Conservation (phyloP, 495 filamentous ascomycete genomes). For the Rhizodiscina lignyota region DNA sequence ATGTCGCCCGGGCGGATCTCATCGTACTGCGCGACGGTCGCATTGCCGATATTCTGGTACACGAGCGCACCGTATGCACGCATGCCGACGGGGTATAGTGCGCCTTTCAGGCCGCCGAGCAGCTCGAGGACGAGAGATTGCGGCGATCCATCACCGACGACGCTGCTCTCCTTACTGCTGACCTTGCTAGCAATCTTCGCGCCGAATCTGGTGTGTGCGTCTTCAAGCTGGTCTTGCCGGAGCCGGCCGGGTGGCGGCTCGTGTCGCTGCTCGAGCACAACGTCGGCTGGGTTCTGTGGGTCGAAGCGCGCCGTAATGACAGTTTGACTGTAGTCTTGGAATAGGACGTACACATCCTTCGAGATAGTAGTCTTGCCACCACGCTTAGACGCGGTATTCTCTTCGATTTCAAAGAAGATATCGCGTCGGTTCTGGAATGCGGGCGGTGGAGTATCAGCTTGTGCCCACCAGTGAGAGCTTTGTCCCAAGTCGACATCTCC, state of each 20-base stretch:
- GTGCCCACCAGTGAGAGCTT: slow-evolving; percentile 68
- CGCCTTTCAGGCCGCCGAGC: slow-evolving; percentile 35
- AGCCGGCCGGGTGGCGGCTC: slow-evolving; percentile 65
- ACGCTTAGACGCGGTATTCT: slow-evolving; percentile 49
- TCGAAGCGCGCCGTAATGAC: slow-evolving; percentile 72
- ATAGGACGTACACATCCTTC: slow-evolving; percentile 72
- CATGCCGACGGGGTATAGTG: slow-evolving; percentile 64
- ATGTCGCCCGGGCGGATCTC: slow-evolving; percentile 93
- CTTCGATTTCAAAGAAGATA: slow-evolving; percentile 67
- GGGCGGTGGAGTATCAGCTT: slow-evolving; percentile 58
- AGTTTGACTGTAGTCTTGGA: slow-evolving; percentile 91
- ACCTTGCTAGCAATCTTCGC: slow-evolving; percentile 53
- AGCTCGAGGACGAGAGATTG: slow-evolving; percentile 62
- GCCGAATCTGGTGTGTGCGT: slow-evolving; percentile 63
- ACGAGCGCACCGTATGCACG: slow-evolving; percentile 84
- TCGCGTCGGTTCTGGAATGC: slow-evolving; percentile 69
- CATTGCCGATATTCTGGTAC: slow-evolving; percentile 88
- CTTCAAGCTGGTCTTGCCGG: slow-evolving; percentile 89
- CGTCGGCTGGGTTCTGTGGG: slow-evolving; percentile 51
- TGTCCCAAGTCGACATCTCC: slow-evolving; percentile 66
- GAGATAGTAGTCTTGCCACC: slow-evolving; percentile 52
- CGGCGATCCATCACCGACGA: slow-evolving; percentile 72
- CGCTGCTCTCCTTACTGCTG: slow-evolving; percentile 50
- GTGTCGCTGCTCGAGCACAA: slow-evolving; percentile 68
- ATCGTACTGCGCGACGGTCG: slow-evolving; percentile 72